Percentiles rank a stretch among this genome's conserved stretches.
phyloP scores from a whole-genome alignment of 768 basidiomycete species.

The Russula sp. region DNA sequence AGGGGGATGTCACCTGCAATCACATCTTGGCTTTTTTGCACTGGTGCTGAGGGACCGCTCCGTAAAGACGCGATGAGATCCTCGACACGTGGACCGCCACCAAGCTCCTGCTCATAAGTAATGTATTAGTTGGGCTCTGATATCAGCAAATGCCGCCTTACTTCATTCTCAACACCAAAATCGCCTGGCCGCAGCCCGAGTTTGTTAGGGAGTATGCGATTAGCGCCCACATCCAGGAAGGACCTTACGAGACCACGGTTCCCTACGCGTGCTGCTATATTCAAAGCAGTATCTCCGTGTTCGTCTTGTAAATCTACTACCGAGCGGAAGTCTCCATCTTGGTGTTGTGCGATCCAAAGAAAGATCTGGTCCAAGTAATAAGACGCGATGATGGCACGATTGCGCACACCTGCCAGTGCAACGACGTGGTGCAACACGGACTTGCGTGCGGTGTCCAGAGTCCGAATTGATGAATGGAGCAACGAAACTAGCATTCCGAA shows the following conservation, averaged over 20 bases:
- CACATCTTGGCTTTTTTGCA: conserved; percentile 85
- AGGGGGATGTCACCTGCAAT: conserved; percentile 48
- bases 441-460: conserved; percentile 79
- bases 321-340: conserved; percentile 67
- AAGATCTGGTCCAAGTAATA: conserved; percentile 92
- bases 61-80: conserved; percentile 72
- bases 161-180: conserved; percentile 91
- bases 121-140: conserved; percentile 10
- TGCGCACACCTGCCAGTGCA: conserved; percentile 85
- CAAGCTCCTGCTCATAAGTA: conserved; percentile 48
- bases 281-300: conserved; percentile 92
- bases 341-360: conserved; percentile 72
- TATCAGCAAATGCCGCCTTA: conserved; percentile 29
- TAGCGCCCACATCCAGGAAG: conserved; percentile 87
- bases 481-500: conserved; percentile 59
- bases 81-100: conserved; percentile 62
- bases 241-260: conserved; percentile 82
- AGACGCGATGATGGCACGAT: conserved; percentile 72
- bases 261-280: conserved; percentile 91
- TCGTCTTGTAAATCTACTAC: conserved; percentile 90
- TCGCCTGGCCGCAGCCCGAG: conserved; percentile 89
- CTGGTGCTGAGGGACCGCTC: conserved; percentile 64
- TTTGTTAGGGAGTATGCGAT: conserved; percentile 83
- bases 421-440: conserved; percentile 89
- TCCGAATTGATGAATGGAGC: conserved; percentile 71